phyloP scores from a whole-genome alignment of 2,329 filamentous ascomycete species.

The Curvularia lunata region DNA sequence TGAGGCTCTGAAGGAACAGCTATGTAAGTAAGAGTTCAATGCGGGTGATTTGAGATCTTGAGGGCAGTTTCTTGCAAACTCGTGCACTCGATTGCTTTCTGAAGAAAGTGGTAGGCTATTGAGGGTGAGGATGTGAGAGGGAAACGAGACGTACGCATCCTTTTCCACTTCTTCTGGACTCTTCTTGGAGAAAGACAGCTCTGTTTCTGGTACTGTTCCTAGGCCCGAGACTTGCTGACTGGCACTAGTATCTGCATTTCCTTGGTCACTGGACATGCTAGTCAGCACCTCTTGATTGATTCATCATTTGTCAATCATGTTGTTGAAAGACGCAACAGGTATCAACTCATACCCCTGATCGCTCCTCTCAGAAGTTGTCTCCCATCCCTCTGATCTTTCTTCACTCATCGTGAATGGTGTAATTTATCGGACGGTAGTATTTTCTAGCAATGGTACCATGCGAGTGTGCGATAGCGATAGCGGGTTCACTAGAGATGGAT shows the following conservation, averaged over 20 bases:
- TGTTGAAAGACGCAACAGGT: background rate
- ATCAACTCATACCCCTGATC: background rate
- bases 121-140: background rate
- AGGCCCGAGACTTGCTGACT: background rate
- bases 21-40: background rate
- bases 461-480: background rate
- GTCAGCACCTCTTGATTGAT: background rate
- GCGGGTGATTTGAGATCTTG: background rate
- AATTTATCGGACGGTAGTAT: background rate
- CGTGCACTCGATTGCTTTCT: background rate
- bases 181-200: background rate
- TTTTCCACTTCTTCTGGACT: conserved; percentile 9
- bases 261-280: background rate
- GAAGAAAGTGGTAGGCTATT: too few species aligned
- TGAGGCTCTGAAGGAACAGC: background rate
- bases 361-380: background rate
- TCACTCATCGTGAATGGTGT: conserved; percentile 4
- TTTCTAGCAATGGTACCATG: background rate
- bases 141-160: conserved; percentile 8
- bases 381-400: conserved; percentile 7
- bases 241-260: background rate
- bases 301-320: background rate
- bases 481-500: background rate
- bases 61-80: background rate
- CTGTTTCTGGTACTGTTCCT: too few species aligned